Percentiles rank a stretch among this genome's conserved stretches.
These are phyloP conservation scores for Cyberlindnera veronae DNA, from an alignment of 805 yeast genomes.

Conservation along the genomic window DNA sequence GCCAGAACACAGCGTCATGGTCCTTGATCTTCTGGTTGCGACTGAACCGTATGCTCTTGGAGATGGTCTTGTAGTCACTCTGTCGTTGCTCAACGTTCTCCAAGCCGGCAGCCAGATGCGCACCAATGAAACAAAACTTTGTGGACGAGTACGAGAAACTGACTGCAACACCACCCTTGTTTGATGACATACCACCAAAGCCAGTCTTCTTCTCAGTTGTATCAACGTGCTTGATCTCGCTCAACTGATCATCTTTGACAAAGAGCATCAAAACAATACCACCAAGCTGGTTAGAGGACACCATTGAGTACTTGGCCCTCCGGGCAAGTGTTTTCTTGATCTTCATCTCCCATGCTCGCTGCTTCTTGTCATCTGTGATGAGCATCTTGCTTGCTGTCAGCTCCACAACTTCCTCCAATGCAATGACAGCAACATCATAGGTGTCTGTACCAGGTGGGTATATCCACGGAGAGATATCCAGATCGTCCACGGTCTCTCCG, in stretches of 20 bases:
- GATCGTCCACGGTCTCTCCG: conserved; percentile 50
- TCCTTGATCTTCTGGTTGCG: conserved; percentile 42
- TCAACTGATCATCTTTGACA: conserved; percentile 49
- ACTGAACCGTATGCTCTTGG: conserved; percentile 65
- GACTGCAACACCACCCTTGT: conserved; percentile 77
- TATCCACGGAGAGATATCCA: conserved; percentile 70
- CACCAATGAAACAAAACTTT: conserved; percentile 71
- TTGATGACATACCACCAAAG: conserved; percentile 83
- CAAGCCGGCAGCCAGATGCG: conserved; percentile 94
- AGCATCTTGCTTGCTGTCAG: conserved; percentile 80
- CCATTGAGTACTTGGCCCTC: conserved; percentile 58
- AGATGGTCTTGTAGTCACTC: conserved; percentile 77
- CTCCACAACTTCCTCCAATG: conserved; percentile 88
- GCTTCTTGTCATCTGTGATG: conserved; percentile 62
- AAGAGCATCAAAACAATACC: conserved; percentile 76
- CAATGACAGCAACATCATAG: conserved; percentile 74
- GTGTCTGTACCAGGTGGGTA: conserved; percentile 48
- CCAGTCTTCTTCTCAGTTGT: conserved; percentile 87
- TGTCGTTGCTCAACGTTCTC: conserved; percentile 79
- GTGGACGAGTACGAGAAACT: conserved; percentile 65
- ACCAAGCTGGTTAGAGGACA: conserved; percentile 81
- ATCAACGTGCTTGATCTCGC: conserved; percentile 57
- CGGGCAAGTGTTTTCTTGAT: conserved; percentile 45
- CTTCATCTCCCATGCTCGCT: conserved; percentile 62
- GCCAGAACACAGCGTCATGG: conserved; percentile 87